A percentile compares a stretch with the other conserved stretches of the same genome.
Conservation (phyloP, 352 stramenopile genomes). For the Phytophthora sansomeana region DNA sequence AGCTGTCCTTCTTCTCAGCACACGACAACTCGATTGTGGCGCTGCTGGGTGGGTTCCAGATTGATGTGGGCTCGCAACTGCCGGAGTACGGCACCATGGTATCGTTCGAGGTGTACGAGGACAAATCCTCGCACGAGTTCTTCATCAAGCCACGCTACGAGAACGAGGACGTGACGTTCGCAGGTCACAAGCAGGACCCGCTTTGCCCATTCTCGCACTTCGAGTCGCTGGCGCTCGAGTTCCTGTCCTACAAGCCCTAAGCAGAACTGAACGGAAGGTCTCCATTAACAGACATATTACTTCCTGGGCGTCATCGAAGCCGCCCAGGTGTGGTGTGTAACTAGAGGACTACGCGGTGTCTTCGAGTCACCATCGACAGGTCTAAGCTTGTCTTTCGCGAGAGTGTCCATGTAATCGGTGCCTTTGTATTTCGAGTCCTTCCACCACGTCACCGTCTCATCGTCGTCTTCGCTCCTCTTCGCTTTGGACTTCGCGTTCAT, state of each 20-base stretch:
- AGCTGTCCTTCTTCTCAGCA: conserved; percentile 85
- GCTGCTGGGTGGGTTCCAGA: conserved; percentile 70
- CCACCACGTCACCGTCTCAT: conserved; percentile 65
- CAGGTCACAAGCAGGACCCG: conserved; percentile 58
- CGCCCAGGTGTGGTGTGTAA: conserved; percentile 55
- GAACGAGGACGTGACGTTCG: conserved; percentile 54
- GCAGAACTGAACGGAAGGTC: not conserved
- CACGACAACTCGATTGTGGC: conserved; percentile 89
- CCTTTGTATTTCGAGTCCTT: conserved; percentile 78
- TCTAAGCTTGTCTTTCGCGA: conserved; percentile 34
- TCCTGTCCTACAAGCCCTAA: conserved; percentile 46
- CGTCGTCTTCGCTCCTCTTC: conserved; percentile 19
- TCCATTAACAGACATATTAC: conserved; percentile 11
- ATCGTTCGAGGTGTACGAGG: conserved; percentile 76
- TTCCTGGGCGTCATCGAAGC: conserved; percentile 33
- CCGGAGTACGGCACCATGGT: conserved; percentile 79
- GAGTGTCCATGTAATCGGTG: conserved; percentile 59
- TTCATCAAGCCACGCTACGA: conserved; percentile 76
- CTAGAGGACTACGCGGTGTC: conserved; percentile 44
- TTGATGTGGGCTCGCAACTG: conserved; percentile 62
- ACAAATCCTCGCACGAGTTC: conserved; percentile 46
- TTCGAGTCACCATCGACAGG: conserved; percentile 16
- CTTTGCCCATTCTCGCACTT: conserved; percentile 76
- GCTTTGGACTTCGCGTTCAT: conserved; percentile 5
- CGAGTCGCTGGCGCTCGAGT: conserved; percentile 58